These are phyloP conservation scores for Solanum clarkiae DNA, from an alignment of 257 asterid genomes.

Conservation along the genomic window DNA sequence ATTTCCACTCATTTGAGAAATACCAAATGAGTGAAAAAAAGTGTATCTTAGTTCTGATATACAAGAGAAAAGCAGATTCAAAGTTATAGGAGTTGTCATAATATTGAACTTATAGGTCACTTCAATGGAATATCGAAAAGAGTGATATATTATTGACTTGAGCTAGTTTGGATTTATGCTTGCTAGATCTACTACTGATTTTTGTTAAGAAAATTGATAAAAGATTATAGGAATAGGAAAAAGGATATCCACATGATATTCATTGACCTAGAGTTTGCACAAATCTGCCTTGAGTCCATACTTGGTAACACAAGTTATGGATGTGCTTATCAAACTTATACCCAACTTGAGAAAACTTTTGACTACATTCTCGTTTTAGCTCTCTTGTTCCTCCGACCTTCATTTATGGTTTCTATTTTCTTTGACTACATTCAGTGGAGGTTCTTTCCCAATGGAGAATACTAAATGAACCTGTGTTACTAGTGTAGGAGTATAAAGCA, in stretches of 20 bases:
- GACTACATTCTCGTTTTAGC: neutral
- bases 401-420: neutral
- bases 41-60: neutral
- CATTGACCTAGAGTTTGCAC: neutral
- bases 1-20: neutral
- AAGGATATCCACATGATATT: neutral
- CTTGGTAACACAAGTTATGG: neutral
- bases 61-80: neutral
- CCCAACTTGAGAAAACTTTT: neutral
- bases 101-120: neutral
- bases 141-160: neutral
- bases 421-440: neutral
- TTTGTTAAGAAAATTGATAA: neutral
- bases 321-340: neutral
- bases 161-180: neutral
- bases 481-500: neutral
- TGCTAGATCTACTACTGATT: neutral
- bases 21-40: neutral
- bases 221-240: neutral
- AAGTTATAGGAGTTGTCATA: neutral
- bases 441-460: neutral
- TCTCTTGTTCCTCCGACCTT: neutral
- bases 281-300: neutral
- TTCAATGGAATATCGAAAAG: neutral
- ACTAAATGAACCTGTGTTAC: neutral